phyloP scores from a whole-genome alignment of 2,329 filamentous ascomycete genomes.

The Lachnellula occidentalis region DNA sequence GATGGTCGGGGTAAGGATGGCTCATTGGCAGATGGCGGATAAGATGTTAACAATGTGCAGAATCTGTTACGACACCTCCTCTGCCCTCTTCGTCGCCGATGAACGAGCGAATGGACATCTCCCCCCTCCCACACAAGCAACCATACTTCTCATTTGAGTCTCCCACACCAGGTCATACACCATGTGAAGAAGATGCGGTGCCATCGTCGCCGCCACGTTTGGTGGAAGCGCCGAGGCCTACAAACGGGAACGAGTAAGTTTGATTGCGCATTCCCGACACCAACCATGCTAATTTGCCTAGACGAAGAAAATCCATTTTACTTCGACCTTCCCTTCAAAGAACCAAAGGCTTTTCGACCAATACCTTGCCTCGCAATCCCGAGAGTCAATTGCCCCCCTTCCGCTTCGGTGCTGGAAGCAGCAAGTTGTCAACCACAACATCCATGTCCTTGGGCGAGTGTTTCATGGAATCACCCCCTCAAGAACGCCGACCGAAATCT shows the following conservation, averaged over 20 bases:
- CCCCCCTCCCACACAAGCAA: constrained; percentile 82
- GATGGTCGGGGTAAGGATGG: constrained; percentile 43
- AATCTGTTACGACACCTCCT: constrained; percentile 77
- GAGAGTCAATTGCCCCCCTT: constrained; percentile 69
- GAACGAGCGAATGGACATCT: constrained; percentile 86
- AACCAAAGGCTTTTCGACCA: constrained; percentile 69
- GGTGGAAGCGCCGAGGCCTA: constrained; percentile 44
- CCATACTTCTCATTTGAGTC: constrained; percentile 63
- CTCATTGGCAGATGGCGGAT: constrained; percentile 30
- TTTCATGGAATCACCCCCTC: constrained; percentile 72
- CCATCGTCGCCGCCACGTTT: constrained; percentile 52
- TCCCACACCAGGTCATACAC: constrained; percentile 56
- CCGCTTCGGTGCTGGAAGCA: constrained; percentile 58
- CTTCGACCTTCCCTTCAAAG: constrained; percentile 70
- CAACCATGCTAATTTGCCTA: constrained; percentile 33
- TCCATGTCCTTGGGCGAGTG: constrained; percentile 72
- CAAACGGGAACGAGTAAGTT: constrained; percentile 47
- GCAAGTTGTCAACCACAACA: constrained; percentile 44
- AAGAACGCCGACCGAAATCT: constrained; percentile 58
- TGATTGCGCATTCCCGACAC: constrained; percentile 18
- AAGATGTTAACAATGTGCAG: constrained; percentile 40
- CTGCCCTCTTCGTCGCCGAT: constrained; percentile 77
- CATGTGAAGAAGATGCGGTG: constrained; percentile 38
- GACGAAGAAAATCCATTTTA: constrained; percentile 61
- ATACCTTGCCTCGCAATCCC: constrained; percentile 53